These are phyloP conservation scores for Neofusicoccum cordaticola DNA, from an alignment of 2,329 filamentous ascomycete species.

Conservation along the genomic window DNA sequence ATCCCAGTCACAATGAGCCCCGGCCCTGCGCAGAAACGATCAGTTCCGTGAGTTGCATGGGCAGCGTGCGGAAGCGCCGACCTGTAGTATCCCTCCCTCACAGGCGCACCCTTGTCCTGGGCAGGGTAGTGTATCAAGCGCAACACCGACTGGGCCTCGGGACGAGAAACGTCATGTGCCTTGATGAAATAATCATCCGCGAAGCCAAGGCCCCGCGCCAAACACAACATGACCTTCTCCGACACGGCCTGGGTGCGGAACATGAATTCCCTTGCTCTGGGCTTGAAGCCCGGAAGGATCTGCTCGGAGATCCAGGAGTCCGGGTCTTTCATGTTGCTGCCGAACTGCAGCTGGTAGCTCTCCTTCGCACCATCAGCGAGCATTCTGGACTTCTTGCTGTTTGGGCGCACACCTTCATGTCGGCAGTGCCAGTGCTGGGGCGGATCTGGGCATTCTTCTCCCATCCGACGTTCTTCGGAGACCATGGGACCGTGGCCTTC, in stretches of 20 bases:
- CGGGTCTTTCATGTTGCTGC: slow-evolving; percentile 46
- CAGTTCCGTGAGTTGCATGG: not conserved
- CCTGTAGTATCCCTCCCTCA: slow-evolving; percentile 45
- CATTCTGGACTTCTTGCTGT: too few species aligned
- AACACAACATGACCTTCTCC: slow-evolving; percentile 57
- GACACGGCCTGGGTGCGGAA: slow-evolving; percentile 51
- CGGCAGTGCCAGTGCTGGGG: slow-evolving; percentile 57
- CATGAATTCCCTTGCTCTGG: slow-evolving; percentile 53
- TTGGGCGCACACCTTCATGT: slow-evolving; percentile 40
- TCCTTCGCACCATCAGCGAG: slow-evolving; percentile 39
- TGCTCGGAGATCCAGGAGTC: slow-evolving; percentile 52
- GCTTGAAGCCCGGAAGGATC: slow-evolving; percentile 50
- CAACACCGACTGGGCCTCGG: slow-evolving; percentile 55
- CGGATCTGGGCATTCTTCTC: slow-evolving; percentile 59
- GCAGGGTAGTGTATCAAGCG: slow-evolving; percentile 56
- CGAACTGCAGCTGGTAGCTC: slow-evolving; percentile 62
- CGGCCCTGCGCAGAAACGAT: too few species aligned
- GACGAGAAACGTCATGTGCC: slow-evolving; percentile 50
- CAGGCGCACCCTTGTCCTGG: slow-evolving; percentile 24
- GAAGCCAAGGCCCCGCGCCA: slow-evolving; percentile 58
- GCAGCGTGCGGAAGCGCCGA: too few species aligned
- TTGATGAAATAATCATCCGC: slow-evolving; percentile 56
- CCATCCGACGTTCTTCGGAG: slow-evolving; percentile 58
- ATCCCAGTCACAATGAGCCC: slow-evolving; percentile 44
- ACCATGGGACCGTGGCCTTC: slow-evolving; percentile 57